Evolutionary conservation across 441 rosid species (phyloP).

Genomic region (Geranium incanum): DNA sequence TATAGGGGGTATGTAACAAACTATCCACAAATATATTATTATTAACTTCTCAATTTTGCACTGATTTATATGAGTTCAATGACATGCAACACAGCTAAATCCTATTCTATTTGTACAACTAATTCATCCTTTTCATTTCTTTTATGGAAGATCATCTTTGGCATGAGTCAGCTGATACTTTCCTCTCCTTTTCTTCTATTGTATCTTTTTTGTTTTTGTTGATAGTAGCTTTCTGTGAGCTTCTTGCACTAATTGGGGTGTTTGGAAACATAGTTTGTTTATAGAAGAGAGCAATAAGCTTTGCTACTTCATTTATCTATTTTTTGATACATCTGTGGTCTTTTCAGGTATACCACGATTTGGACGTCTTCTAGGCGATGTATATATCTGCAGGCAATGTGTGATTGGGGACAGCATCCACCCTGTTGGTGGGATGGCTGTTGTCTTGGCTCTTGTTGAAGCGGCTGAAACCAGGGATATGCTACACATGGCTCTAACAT

Average conservation of each 20-base stretch:
- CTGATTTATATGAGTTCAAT: slow-evolving; percentile 9
- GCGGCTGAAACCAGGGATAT: slow-evolving; percentile 93
- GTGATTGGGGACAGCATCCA: slow-evolving; percentile 92
- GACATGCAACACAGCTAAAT: not conserved
- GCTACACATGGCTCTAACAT: slow-evolving; percentile 95
- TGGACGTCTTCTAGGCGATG: slow-evolving; percentile 89
- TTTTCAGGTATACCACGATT: slow-evolving; percentile 89
- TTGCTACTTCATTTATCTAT: slow-evolving; percentile 1
- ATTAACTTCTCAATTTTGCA: not conserved
- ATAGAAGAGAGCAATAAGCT: not conserved
- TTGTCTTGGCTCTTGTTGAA: slow-evolving; percentile 91
- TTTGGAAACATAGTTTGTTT: not conserved
- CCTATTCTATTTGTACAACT: not conserved
- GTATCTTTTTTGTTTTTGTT: not conserved
- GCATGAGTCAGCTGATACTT: not conserved
- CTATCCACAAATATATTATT: not conserved
- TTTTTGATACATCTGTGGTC: slow-evolving; percentile 11
- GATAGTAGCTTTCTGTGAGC: not conserved
- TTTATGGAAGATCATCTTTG: not conserved
- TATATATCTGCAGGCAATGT: slow-evolving; percentile 73
- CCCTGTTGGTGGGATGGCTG: slow-evolving; percentile 88
- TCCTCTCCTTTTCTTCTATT: not conserved
- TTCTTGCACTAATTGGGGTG: not conserved
- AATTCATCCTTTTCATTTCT: not conserved
- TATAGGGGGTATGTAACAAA: slow-evolving; percentile 66